Evolutionary conservation across 805 yeast genomes (phyloP), one percentile per base, ranked within the genome.

Genomic region (Hagleromyces aurorensis): DNA sequence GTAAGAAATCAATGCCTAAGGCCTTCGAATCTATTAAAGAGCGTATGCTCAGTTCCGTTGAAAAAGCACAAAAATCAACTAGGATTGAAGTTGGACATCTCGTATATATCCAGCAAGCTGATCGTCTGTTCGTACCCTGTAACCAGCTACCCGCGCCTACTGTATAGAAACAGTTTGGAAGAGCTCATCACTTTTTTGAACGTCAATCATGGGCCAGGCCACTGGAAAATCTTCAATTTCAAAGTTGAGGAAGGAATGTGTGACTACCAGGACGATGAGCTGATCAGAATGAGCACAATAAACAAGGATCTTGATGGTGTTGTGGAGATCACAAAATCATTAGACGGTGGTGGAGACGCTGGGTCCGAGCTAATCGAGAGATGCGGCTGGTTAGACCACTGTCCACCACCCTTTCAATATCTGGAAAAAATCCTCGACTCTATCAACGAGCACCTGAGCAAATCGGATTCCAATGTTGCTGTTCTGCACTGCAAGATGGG

Each of bases 401-500:
- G 70, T 27, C 75, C 91, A 0, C 83, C 94, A 0, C 69, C 84
- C 2, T 66, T 87, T 27, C 36, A 52, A 1, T 43, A 68, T n/a
- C 46, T 87, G 7, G 50, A 69, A 4, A 41, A 48, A 2, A 48
- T 69, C 4, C 61, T 75, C 0, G 48, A 52, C 10, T 66, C 64
- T 1, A 68, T 86, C 6, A 55, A 64, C 23, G 40, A 37, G 0
- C 78, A 56, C 38, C 45, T 80, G 15, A 25, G 38, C 1, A 22
- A 23, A 10, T 41, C 52, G 13, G 43, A 57, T 1, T 34, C 55
- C 0, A 65, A 69, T 32, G 75, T 79, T 3, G 86, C 82, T 0
- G 65, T 82, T 1, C 53, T 89, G 6, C 96, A 89, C 50, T 89
- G 97, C 51, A 76, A 80, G 46, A 82, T 83, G 40, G 97, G 97